Evolutionary conservation across 805 yeast species (phyloP).

Genomic region (Ogataea minuta): DNA sequence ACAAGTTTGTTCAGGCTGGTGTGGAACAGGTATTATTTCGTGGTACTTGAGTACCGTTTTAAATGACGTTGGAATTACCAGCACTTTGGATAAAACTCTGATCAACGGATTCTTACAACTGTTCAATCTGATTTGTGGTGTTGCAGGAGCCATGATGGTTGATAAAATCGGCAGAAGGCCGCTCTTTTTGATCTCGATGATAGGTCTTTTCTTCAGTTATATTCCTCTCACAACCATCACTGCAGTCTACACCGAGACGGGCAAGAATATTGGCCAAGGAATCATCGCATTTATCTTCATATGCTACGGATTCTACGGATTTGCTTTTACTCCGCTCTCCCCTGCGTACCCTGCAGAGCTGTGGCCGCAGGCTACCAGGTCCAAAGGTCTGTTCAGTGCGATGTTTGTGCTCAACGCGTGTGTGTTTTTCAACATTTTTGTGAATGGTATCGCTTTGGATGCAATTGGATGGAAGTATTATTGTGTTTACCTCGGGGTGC

Average conservation of each 20-base stretch:
- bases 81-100: constrained; percentile 41
- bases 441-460: constrained; percentile 38
- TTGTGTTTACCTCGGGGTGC: constrained; percentile 36
- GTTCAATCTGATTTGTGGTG: constrained; percentile 40
- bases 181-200: constrained; percentile 35
- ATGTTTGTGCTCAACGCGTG: constrained; percentile 15
- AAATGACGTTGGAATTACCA: constrained; percentile 51
- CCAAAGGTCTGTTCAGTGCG: constrained; percentile 54
- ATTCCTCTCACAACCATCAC: constrained; percentile 46
- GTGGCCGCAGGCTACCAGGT: constrained; percentile 55
- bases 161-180: constrained; percentile 37
- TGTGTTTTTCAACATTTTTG: constrained; percentile 24
- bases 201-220: constrained; percentile 38
- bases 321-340: constrained; percentile 46
- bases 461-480: constrained; percentile 38
- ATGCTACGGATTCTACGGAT: constrained; percentile 39
- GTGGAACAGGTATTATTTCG: constrained; percentile 48
- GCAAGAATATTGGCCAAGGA: constrained; percentile 17
- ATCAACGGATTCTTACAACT: constrained; percentile 51
- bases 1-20: constrained; percentile 36
- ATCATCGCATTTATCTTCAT: constrained; percentile 21
- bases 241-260: constrained; percentile 29
- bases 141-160: constrained; percentile 31
- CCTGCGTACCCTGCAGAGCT: constrained; percentile 44
- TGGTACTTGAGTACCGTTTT: constrained; percentile 46